A percentile compares a stretch with the other conserved stretches of the same genome.
phyloP scores from a whole-genome alignment of 2,329 filamentous ascomycete species.

The Arthroderma sp. region DNA sequence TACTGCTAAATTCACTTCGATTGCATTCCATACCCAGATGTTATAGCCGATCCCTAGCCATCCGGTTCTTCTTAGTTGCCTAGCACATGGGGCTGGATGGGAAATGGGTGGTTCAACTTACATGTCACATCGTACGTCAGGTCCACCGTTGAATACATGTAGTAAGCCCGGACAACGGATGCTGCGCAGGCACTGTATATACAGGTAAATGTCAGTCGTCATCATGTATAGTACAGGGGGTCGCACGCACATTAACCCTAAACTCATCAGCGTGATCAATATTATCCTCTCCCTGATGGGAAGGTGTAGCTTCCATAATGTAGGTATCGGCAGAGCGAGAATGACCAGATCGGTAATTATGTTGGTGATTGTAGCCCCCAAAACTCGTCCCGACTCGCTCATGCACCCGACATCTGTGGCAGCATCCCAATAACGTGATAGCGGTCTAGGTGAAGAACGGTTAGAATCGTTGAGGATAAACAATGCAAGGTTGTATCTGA shows the following conservation, averaged over 20 bases:
- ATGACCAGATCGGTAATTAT: slow-evolving; percentile 11
- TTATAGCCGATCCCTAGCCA: slow-evolving; percentile 11
- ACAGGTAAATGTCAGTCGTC: background rate
- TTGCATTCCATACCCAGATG: slow-evolving; percentile 12
- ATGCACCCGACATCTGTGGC: slow-evolving; percentile 4
- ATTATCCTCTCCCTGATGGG: slow-evolving; percentile 8
- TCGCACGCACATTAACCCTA: slow-evolving; percentile 10
- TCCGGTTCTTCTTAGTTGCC: background rate
- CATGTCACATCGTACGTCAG: slow-evolving; percentile 11
- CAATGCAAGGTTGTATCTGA: too few relatives aligned
- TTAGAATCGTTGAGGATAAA: too few relatives aligned
- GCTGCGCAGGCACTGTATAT: slow-evolving; percentile 9
- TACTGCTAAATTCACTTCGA: slow-evolving; percentile 13
- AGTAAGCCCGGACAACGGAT: slow-evolving; percentile 8
- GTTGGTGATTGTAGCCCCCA: slow-evolving; percentile 7
- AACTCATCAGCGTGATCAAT: slow-evolving; percentile 10
- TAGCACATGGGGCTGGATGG: background rate
- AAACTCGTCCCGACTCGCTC: slow-evolving; percentile 5
- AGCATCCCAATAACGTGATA: slow-evolving; percentile 7
- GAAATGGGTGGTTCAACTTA: slow-evolving; percentile 1
- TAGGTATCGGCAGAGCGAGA: slow-evolving; percentile 10
- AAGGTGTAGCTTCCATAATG: slow-evolving; percentile 9
- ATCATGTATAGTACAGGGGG: background rate
- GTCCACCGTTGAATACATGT: slow-evolving; percentile 6
- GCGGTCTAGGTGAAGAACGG: slow-evolving; percentile 4